Percentiles rank a stretch among this genome's conserved stretches.
Conservation (phyloP, 129 eudicot species). For the Helianthus tuberosus region DNA sequence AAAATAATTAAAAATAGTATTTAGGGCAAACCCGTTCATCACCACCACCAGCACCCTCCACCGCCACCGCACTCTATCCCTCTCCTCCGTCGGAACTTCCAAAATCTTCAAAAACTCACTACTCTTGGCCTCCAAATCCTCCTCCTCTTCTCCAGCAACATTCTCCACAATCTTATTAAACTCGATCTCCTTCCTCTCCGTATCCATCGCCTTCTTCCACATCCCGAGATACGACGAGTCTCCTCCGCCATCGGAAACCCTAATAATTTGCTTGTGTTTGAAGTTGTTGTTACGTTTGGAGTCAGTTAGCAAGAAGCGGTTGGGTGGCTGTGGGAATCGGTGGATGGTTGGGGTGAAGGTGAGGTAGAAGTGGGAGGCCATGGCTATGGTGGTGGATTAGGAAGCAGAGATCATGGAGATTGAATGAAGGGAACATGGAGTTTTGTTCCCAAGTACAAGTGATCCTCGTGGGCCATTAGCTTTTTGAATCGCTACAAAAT, state of each 20-base stretch:
- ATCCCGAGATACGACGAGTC: conserved; percentile 80
- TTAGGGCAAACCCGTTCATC: too few relatives aligned
- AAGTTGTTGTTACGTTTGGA: background rate
- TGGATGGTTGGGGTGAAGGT: conserved; percentile 23
- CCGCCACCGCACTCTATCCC: conserved; percentile 80
- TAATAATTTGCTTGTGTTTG: background rate
- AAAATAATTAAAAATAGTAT: too few relatives aligned
- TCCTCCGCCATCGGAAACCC: conserved; percentile 46
- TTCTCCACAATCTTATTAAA: conserved; percentile 50
- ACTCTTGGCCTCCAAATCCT: conserved; percentile 62
- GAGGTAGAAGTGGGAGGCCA: conserved; percentile 33
- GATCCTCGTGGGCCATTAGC: too few relatives aligned
- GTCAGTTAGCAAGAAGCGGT: background rate
- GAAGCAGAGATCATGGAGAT: conserved; percentile 2
- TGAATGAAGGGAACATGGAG: background rate
- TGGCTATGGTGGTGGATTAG: background rate
- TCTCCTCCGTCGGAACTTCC: conserved; percentile 69
- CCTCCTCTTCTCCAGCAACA: conserved; percentile 22
- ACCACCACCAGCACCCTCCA: too few relatives aligned
- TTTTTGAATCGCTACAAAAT: too few relatives aligned
- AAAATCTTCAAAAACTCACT: conserved; percentile 78
- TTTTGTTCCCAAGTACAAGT: too few relatives aligned
- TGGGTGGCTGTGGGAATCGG: conserved; percentile 4
- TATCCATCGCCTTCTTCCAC: conserved; percentile 84
- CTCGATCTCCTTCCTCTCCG: conserved; percentile 60